Base-by-base conservation (phyloP, 176 grass and related monocot genomes). In the Triticum monococcum region DNA sequence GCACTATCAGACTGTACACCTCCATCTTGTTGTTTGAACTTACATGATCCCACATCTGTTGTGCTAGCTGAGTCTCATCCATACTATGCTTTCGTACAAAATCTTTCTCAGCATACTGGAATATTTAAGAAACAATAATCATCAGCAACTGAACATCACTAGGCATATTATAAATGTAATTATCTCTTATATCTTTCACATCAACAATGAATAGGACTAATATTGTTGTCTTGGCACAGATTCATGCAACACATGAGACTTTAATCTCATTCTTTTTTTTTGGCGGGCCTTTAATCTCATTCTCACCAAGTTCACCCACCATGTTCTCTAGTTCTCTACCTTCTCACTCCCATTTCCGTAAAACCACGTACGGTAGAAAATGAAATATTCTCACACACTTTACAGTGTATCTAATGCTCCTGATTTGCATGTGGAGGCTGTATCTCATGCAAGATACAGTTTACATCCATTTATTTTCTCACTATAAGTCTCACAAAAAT, bases 51-150 rank as follows among this genome's bases (percentile, higher is more conserved):
- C 97, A 99, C 89, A 99, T 94, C 89, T 97, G 90, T 8, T 94
- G 90, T 76, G 87, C 82, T 81, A 90, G 85, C 68, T 89, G 87
- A 77, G 68, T 64, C 65, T 90, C 89, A 85, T 96, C 92, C 79
- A 60, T 18, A 4, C 83, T 80, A 56, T 85, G 71, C 65, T 88
- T 93, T 20, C 61, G 60, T 18, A 99, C 90, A 86, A 93, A 97
- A 69, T 91, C 82, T 40, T 96, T 96, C n/a, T 99, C 94, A 30
- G 92, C 88, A 80, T 99, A 99, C 97, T 99, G 94, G 72, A 94
- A 94, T 45, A 66, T 79, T 77, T 12, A 80, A 52, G 5, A 80
- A 82, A 70, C 2, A 77, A 75, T 33, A 32, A 35, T 62, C 59
- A 82, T 80, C 25, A 91, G 9, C 24, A 77, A 43, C 5, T 76